Evolutionary conservation across 352 stramenopile species (phyloP).

Genomic region (Phytophthora aleatoria): DNA sequence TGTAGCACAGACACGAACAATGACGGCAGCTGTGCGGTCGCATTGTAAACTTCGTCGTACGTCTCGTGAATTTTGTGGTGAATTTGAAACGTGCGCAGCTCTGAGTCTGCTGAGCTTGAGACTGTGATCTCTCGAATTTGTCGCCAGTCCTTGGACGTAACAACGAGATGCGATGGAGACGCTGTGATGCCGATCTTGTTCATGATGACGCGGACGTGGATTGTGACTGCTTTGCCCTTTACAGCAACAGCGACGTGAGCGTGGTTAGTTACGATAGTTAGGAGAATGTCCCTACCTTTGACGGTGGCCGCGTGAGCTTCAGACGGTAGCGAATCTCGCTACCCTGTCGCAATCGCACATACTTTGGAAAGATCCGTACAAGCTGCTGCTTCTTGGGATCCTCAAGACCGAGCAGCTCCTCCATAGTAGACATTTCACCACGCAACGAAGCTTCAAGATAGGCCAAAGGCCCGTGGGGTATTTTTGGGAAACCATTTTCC

Average conservation of each 20-base stretch:
- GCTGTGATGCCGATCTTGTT: conserved; percentile 65
- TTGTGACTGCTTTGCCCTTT: conserved; percentile 59
- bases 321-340: conserved; percentile 69
- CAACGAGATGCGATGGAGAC: conserved; percentile 48
- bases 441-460: background rate
- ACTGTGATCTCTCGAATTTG: conserved; percentile 52
- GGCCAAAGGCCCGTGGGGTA: conserved; percentile 3
- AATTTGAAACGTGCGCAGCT: conserved; percentile 72
- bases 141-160: conserved; percentile 61
- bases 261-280: background rate
- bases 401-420: conserved; percentile 23
- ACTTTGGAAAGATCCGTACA: conserved; percentile 59
- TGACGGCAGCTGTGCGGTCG: conserved; percentile 52
- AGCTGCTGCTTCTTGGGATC: conserved; percentile 46
- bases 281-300: conserved; percentile 35
- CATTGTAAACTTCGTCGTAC: conserved; percentile 55
- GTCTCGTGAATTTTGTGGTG: conserved; percentile 71
- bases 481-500: conserved; percentile 23
- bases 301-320: conserved; percentile 53
- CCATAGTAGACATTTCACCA: conserved; percentile 10
- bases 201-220: conserved; percentile 66
- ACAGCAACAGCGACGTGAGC: conserved; percentile 3
- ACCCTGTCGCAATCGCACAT: conserved; percentile 65
- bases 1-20: conserved; percentile 73
- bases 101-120: conserved; percentile 46